Base-by-base conservation (phyloP, 1,139 yeast species). In the Debaryomyces subglobosus region DNA sequence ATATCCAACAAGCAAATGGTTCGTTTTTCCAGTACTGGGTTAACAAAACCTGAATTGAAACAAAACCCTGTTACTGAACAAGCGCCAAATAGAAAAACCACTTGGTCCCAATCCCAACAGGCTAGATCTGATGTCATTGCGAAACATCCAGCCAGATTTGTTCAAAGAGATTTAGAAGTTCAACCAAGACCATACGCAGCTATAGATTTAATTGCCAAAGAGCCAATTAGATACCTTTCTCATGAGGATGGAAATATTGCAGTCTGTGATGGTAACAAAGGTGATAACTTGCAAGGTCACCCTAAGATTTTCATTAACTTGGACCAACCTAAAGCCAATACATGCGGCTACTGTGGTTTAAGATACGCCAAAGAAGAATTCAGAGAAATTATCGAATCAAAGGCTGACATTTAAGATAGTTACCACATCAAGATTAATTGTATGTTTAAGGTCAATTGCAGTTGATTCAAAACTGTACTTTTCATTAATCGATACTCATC, bases 161-260 rank as follows among this genome's bases (percentile, higher is more conserved):
- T 85, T 48, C 96, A 89, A 62, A 81, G 76, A 55, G 89, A 89
- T 63, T 73, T 89, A 53, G 74, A 69, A 4, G 62, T 67, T 50
- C 95, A 89, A 69, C 96, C 96, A 52, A 80, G 80, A 61, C 92
- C 96, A 6, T 81, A 84, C 55, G 89, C 96, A 42, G 96, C 96
- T 52, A 89, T 89, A 63, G 94, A 89, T 48, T 77, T 89, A 66
- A 87, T 89, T 61, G 85, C 88, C 39, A 70, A 86, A 62, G 84
- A 84, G 62, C 96, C 96, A 9, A 71, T 89, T 44, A 73, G 82
- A 59, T 86, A 81, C 64, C 72, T 89, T 56, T 59, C 67, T 40
- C 81, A 80, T 56, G 64, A 64, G 33, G 76, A 75, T 34, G 78
- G 75, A 16, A 78, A 81, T 60, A 67, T 83, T 49, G 96, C 96